Evolutionary conservation across 768 basidiomycete genomes (phyloP).

Genomic region (Trametopsis cervina): DNA sequence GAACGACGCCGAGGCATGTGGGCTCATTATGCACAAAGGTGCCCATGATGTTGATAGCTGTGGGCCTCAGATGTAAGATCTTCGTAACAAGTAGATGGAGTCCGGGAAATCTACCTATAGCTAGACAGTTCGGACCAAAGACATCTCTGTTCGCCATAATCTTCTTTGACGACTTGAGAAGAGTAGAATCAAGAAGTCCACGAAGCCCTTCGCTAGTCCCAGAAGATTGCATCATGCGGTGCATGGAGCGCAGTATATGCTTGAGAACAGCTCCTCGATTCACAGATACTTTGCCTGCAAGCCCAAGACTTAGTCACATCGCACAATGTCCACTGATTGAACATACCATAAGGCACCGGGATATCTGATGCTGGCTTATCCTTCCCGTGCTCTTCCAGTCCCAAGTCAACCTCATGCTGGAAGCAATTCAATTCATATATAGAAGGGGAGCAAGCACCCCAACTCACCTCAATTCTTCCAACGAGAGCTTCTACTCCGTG

Average conservation of each 20-base stretch:
- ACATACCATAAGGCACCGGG: constrained; percentile 46
- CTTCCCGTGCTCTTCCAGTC: constrained; percentile 44
- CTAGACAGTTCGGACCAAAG: constrained; percentile 84
- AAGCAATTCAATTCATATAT: too few species aligned
- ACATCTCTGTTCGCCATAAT: constrained; percentile 76
- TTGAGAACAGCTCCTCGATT: constrained; percentile 79
- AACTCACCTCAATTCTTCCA: constrained; percentile 82
- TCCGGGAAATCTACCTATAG: constrained; percentile 78
- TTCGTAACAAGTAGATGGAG: too few species aligned
- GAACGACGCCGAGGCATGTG: constrained; percentile 85
- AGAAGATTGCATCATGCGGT: constrained; percentile 95
- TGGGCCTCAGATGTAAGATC: constrained; percentile 4
- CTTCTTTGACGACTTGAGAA: constrained; percentile 80
- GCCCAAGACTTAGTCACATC: neutral
- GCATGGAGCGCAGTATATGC: constrained; percentile 84
- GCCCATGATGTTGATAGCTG: constrained; percentile 92
- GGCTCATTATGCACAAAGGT: constrained; percentile 99
- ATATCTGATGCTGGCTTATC: constrained; percentile 38
- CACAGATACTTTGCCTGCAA: constrained; percentile 63
- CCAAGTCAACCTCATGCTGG: constrained; percentile 27
- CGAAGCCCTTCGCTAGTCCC: constrained; percentile 92
- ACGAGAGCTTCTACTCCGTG: constrained; percentile 84
- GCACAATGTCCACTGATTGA: neutral
- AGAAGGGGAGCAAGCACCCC: too few species aligned
- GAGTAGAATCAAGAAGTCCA: constrained; percentile 85